These are phyloP conservation scores for Rhodamnia rubescens DNA, from an alignment of 345 rosid genomes.

Conservation along the genomic window DNA sequence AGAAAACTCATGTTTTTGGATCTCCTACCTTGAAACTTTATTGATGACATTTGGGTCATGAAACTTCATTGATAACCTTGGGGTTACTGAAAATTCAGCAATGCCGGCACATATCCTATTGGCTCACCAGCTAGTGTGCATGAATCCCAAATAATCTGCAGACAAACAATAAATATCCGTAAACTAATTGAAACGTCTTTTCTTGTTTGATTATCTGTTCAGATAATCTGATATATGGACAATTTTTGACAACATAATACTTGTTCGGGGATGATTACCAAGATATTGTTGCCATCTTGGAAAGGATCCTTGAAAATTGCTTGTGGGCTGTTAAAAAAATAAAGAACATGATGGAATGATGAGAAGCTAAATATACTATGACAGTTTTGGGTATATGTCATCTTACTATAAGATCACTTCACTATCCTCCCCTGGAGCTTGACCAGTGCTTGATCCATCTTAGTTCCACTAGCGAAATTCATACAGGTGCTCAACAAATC, in stretches of 20 bases:
- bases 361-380: too few species aligned
- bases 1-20: neutral
- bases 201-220: neutral
- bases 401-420: too few species aligned
- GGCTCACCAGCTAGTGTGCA: conserved; percentile 86
- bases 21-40: conserved; percentile 57
- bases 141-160: conserved; percentile 68
- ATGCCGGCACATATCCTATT: conserved; percentile 75
- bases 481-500: conserved; percentile 3
- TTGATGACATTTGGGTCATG: too few species aligned
- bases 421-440: too few species aligned
- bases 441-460: too few species aligned
- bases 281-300: conserved; percentile 82
- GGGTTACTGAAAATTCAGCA: conserved; percentile 57
- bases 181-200: neutral
- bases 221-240: accelerated
- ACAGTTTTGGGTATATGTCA: too few species aligned
- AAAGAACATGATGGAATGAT: too few species aligned
- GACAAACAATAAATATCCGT: neutral
- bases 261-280: conserved; percentile 33
- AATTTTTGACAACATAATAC: neutral
- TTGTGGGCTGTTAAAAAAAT: conserved; percentile 36
- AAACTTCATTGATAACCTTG: too few species aligned
- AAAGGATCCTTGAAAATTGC: conserved; percentile 91
- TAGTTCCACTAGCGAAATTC: too few species aligned